Evolutionary conservation across 768 basidiomycete genomes (phyloP), one percentile per base, ranked within the genome.

Genomic region (Lactifluus volemus): DNA sequence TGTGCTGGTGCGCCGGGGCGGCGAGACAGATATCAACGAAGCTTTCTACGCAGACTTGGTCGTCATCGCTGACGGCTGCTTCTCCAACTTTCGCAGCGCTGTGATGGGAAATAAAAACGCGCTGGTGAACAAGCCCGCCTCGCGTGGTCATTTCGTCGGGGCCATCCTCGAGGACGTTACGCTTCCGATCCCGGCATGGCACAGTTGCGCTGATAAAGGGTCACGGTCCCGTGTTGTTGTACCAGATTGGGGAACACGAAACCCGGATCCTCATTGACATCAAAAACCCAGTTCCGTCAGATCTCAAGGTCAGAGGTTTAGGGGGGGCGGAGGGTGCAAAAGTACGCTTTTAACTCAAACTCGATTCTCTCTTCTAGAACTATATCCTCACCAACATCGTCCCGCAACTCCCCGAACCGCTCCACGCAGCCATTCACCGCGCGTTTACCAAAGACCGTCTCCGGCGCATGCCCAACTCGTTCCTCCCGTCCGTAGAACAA

Each of bases 191-290:
- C 81, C 82, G 3, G 61, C 85, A 89, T 65, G 91, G 94, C 38
- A 96, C 91, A 0, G 94, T 96, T 15, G 85, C 80, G 21, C 82
- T 96, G 11, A 81, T 91, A 12, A 83, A 86, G 62, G 87, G 84
- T 29, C 80, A 80, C 47, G 97, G 96, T 1, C 95, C 95, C 4
- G 92, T 96, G 45, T 78, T 99, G 49, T 71, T 97, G 60, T 99
- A 99, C 76, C 94, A 96, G 71, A 94, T 99, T 68, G 87, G 81
- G 7, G 76, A 85, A 69, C 81, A 84, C 68, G 92, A 97, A 72
- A 98, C 94, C 7, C 83, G 97, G 38, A 95, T 99, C 75, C 83
- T 99, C 57, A 82, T 98, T 56, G 94, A 98, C 74, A 79, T 98
- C 49, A 91, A 91, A 68, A 76, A 79, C 2, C 90, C 92, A 9